Base-by-base conservation (phyloP, 2,329 filamentous ascomycete genomes). In the Tothia fuscella region DNA sequence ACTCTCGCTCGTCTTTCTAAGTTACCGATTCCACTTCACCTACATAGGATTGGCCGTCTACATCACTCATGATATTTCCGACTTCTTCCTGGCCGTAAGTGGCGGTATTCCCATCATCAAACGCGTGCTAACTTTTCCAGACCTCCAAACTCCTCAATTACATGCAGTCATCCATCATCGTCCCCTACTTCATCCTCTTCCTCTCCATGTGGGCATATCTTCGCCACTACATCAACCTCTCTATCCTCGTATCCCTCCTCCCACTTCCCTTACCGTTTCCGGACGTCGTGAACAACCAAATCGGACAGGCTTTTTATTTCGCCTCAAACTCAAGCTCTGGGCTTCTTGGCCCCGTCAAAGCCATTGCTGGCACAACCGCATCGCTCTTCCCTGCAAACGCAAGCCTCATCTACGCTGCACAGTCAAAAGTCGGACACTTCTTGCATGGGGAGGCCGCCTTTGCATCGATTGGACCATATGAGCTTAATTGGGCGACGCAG, bases 1-100 rank as follows among this genome's bases (percentile, higher is more conserved):
- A 16, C 66, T 96, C 46, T 67, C 79, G 16, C 72, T 96, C 52
- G 94, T 96, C 51, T 80, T 65, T 45, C 66, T 89, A 55, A 91
- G 83, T 66, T 96, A 95, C 65, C 78, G 86, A 47, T 96, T 94
- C 69, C 88, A 96, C 64, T 96, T 95, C 61, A 93, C 87, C 16
- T 89, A 94, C 63, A 93, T 96, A 59, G 88, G 88, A 20, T 65
- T 95, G 42, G 84, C 86, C 16, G 86, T 96, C 25, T 96, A 94
- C 62, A 86, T 91, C 47, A 94, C 88, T 7, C 86, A 93, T 62
- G 88, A 96, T 57, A 83, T 95, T 47, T 87, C 80, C 46, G 88
- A 95, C 61, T 94, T 95, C 65, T 95, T 95, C 74, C 73, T 95
- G 33, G 88, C 89, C 28, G 83, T 88, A 74, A 64, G 80, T 60